Percentiles rank a stretch among this genome's conserved stretches.
Conservation (phyloP, 176 grass and related monocot species). For the Tillandsia fasciculata region DNA sequence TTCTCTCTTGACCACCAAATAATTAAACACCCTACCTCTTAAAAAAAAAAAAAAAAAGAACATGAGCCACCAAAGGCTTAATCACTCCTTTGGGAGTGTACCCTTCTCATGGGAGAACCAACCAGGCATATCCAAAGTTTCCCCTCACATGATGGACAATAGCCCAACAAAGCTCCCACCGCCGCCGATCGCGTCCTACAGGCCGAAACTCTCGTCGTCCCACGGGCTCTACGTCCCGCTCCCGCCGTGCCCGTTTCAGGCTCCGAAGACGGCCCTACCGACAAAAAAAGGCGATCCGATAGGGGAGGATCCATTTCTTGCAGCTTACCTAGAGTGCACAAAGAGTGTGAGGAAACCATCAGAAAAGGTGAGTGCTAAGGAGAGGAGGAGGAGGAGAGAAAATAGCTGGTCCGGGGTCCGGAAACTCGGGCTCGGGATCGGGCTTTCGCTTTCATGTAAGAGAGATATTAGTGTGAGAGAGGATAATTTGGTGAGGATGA, state of each 20-base stretch:
- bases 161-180: conserved; percentile 5
- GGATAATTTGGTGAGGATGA: neutral
- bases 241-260: conserved; percentile 23
- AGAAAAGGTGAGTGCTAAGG: neutral
- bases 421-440: neutral
- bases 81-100: conserved; percentile 1
- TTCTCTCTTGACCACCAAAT: neutral
- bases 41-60: neutral
- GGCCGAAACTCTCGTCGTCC: neutral
- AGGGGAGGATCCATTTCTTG: conserved; percentile 36
- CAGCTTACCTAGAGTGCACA: conserved; percentile 39
- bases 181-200: neutral
- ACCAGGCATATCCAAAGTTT: conserved; percentile 23
- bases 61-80: conserved; percentile 21
- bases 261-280: conserved; percentile 5
- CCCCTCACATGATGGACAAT: neutral
- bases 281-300: conserved; percentile 9
- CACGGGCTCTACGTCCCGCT: conserved; percentile 31
- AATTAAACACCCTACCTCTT: neutral
- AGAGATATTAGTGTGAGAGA: neutral
- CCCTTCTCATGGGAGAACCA: conserved; percentile 49
- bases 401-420: neutral
- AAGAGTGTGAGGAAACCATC: conserved; percentile 12
- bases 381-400: neutral
- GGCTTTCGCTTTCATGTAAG: neutral